A percentile compares a stretch with the other conserved stretches of the same genome.
Conservation (phyloP, 306 rosid species). For the Gleditsia sinensis region DNA sequence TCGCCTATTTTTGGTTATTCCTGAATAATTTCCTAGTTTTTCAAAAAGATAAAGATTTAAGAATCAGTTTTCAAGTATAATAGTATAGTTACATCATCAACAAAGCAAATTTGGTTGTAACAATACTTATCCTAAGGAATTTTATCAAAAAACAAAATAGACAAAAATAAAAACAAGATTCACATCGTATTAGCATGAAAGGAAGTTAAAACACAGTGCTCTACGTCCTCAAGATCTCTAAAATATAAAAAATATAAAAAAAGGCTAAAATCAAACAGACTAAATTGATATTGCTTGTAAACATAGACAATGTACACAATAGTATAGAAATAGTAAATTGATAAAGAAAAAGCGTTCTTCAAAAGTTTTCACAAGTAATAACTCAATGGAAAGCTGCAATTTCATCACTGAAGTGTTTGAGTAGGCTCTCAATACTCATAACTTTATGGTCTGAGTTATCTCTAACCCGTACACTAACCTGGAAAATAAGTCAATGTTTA, state of each 20-base stretch:
- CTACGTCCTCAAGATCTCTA: constrained; percentile 7
- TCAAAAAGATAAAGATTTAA: no score
- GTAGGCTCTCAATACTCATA: constrained; percentile 66
- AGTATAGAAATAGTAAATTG: constrained; percentile 11
- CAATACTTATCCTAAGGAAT: no score
- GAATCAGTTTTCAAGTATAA: no score
- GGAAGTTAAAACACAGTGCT: constrained; percentile 10
- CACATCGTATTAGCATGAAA: background rate
- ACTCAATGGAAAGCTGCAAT: constrained; percentile 62
- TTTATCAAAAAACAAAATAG: background rate
- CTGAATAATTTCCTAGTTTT: no score
- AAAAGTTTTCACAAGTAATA: constrained; percentile 6
- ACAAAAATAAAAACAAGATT: constrained; percentile 16
- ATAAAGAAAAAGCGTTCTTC: background rate
- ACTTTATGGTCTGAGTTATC: constrained; percentile 65
- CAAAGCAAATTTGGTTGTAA: no score
- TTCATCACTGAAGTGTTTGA: constrained; percentile 65
- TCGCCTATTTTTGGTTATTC: no score
- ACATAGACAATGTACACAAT: constrained; percentile 39
- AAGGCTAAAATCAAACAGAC: constrained; percentile 27
- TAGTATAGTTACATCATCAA: no score
- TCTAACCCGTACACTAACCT: constrained; percentile 94
- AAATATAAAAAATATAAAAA: no score
- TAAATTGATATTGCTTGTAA: background rate
- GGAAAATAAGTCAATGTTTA: constrained; percentile 44